phyloP scores from a whole-genome alignment of 805 yeast species.

The Komagataella pseudopastoris region DNA sequence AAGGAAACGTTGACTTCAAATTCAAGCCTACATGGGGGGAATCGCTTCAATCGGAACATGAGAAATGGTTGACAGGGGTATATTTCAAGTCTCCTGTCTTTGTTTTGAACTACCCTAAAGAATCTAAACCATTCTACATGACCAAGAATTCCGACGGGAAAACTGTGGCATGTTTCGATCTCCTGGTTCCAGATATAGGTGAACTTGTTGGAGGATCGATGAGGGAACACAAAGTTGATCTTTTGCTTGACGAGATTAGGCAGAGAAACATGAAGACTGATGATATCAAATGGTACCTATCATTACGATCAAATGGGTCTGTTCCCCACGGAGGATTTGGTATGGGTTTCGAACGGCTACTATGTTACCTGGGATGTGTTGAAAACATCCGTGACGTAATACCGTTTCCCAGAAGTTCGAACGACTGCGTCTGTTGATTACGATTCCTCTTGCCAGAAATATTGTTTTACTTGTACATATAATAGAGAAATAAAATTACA shows the following conservation, averaged over 20 bases:
- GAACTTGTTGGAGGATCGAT: conserved; percentile 91
- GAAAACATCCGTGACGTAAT: conserved; percentile 80
- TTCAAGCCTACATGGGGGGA: conserved; percentile 55
- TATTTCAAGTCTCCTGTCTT: conserved; percentile 66
- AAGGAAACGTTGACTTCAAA: conserved; percentile 20
- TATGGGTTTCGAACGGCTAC: conserved; percentile 78
- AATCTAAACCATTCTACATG: conserved; percentile 89
- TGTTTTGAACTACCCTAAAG: conserved; percentile 76
- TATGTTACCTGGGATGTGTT: conserved; percentile 58
- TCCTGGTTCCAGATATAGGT: conserved; percentile 83
- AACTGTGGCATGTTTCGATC: conserved; percentile 85
- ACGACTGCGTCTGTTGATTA: conserved; percentile 31
- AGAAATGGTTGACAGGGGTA: conserved; percentile 73
- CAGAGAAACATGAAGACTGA: conserved; percentile 40
- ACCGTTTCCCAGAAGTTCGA: conserved; percentile 71
- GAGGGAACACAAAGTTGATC: conserved; percentile 56
- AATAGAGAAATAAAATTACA: neutral
- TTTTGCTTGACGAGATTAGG: conserved; percentile 34
- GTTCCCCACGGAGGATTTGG: conserved; percentile 98
- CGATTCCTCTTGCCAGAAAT: neutral
- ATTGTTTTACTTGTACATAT: neutral
- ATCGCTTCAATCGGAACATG: conserved; percentile 72
- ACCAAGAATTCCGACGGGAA: conserved; percentile 28
- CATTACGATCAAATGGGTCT: conserved; percentile 61
- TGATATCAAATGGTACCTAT: conserved; percentile 69